Evolutionary conservation across 2,329 filamentous ascomycete genomes (phyloP), one percentile per base, ranked within the genome.

Genomic region (Chaetomium olivaceum): DNA sequence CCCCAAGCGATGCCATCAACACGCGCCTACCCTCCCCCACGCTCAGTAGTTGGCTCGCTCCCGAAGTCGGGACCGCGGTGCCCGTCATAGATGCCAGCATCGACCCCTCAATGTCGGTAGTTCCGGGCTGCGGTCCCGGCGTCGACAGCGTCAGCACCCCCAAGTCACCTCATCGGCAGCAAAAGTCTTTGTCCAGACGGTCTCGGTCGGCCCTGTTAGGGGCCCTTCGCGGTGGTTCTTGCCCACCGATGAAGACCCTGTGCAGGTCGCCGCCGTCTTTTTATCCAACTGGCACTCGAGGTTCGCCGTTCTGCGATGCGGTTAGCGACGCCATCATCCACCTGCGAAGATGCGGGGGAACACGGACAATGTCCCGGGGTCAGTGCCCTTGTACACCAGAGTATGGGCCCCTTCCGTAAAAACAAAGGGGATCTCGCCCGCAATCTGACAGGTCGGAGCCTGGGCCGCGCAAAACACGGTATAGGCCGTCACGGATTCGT

Each of bases 401-500:
- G 80, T 82, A 46, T 74, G 73, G 14, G 80, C 77, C 0, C 81
- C 81, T 67, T 82, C 80, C 14, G 80, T 77, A 64, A 83, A 76
- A 57, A 80, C 69, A 67, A 83, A 83, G 4, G 82, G 81, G 43
- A 83, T 77, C 54, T 81, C 80, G 16, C 80, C 77, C 7, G 78
- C 78, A 8, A 83, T 73, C 62, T 79, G 77, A 71, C 81, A 83
- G 7, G 74, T 74, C 3, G 77, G 76, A n/a, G 76, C 76, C 62
- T 78, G 72, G 33, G 79, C 76, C 11, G 78, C 77, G 66, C 81
- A 83, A 70, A 83, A 83, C 50, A 83, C 79, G 64, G 81, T 83
- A 67, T 81, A 83, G 27, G 80, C 79, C 19, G 81, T 83, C 65
- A 77, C 73, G 29, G 72, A 71, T 50, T 72, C 68, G 64, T 82